These are phyloP conservation scores for Fraxinus greggii DNA, from an alignment of 305 asterid species.

Conservation along the genomic window DNA sequence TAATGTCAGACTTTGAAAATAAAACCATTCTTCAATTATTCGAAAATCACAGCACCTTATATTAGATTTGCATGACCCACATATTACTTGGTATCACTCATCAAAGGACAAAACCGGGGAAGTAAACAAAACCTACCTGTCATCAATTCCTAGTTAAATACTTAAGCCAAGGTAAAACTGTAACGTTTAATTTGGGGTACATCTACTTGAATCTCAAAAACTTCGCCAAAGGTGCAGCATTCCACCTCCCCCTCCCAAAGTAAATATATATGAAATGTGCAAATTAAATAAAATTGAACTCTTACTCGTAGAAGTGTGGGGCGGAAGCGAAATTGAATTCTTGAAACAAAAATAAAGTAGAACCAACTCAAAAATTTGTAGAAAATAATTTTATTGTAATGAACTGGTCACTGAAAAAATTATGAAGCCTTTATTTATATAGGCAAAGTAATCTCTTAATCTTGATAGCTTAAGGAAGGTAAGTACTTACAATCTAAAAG, in stretches of 20 bases:
- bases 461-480: neutral
- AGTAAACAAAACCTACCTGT: neutral
- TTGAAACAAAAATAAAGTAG: neutral
- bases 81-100: neutral
- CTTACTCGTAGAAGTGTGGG: neutral
- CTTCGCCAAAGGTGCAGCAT: neutral
- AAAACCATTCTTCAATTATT: neutral
- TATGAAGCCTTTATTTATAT: neutral
- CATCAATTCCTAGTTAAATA: neutral
- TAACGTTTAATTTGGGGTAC: neutral
- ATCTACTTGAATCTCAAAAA: neutral
- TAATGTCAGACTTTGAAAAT: neutral
- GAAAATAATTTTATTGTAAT: neutral
- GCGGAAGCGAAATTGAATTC: neutral
- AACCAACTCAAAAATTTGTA: neutral
- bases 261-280: neutral
- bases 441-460: neutral
- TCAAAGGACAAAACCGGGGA: neutral
- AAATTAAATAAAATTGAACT: neutral
- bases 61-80: neutral
- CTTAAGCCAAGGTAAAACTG: neutral
- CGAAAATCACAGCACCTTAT: neutral
- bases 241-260: neutral
- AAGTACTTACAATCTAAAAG: neutral
- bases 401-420: neutral